Conservation (phyloP, 352 stramenopile species). For the Peronospora farinosa region DNA sequence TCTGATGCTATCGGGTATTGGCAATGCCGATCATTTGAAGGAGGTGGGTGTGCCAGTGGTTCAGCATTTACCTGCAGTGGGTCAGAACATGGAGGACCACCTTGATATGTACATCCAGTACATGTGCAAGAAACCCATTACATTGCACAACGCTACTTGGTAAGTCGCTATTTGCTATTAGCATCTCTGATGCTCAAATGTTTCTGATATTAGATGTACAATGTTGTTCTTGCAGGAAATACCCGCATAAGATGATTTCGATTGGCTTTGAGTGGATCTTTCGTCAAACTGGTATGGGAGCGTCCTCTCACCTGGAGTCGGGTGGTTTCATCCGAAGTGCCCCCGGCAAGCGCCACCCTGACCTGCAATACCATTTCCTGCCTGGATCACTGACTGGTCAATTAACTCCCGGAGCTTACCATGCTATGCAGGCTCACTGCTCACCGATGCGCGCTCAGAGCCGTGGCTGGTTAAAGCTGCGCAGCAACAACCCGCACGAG, state of each 20-base stretch:
- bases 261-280: constrained; percentile 85
- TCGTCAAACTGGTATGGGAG: constrained; percentile 56
- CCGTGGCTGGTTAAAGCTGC: constrained; percentile 75
- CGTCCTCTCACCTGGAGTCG: constrained; percentile 77
- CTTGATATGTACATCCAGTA: constrained; percentile 88
- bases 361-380: constrained; percentile 89
- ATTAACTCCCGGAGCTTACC: constrained; percentile 31
- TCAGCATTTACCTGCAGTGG: constrained; percentile 70
- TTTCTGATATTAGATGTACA: neutral
- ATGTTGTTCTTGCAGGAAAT: constrained; percentile 36
- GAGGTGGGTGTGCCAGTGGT: constrained; percentile 69
- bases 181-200: constrained; percentile 1
- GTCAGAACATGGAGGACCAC: constrained; percentile 87
- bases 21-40: constrained; percentile 64
- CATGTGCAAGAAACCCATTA: constrained; percentile 84
- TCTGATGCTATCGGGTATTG: constrained; percentile 85
- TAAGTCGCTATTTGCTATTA: constrained; percentile 10
- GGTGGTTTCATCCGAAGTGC: constrained; percentile 67
- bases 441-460: constrained; percentile 85
- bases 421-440: constrained; percentile 85
- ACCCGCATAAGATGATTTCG: constrained; percentile 82
- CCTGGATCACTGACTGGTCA: constrained; percentile 57
- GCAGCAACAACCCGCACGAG: constrained; percentile 64
- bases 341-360: constrained; percentile 72
- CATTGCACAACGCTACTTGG: constrained; percentile 85